Percentiles rank a stretch among this genome's conserved stretches.
Conservation (phyloP, 208 protist genomes). For the Crithidia acanthocephali region DNA sequence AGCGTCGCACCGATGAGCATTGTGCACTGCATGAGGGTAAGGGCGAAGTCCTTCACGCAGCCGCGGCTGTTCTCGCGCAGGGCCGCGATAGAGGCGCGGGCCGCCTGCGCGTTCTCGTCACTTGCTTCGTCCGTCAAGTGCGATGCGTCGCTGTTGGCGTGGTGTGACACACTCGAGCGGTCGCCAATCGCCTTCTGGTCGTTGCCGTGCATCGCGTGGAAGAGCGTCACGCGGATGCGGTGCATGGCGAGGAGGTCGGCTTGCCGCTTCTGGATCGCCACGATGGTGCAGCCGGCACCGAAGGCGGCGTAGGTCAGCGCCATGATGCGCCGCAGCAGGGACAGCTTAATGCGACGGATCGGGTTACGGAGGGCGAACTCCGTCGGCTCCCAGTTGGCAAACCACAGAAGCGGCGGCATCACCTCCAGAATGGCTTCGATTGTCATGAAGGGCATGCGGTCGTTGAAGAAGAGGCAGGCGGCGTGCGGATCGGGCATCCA, state of each 20-base stretch:
- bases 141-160: background rate
- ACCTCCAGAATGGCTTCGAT: slow-evolving; percentile 35
- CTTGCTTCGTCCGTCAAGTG: background rate
- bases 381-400: slow-evolving; percentile 45
- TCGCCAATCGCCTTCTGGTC: slow-evolving; percentile 9
- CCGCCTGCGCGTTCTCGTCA: background rate
- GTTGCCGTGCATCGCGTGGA: slow-evolving; percentile 14
- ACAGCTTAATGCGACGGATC: slow-evolving; percentile 48
- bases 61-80: slow-evolving; percentile 38
- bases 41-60: slow-evolving; percentile 31
- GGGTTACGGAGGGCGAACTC: slow-evolving; percentile 48
- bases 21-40: slow-evolving; percentile 22
- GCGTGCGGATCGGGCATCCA: slow-evolving; percentile 38
- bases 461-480: slow-evolving; percentile 40
- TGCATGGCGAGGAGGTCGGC: slow-evolving; percentile 38
- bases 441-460: slow-evolving; percentile 35
- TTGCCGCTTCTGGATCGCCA: slow-evolving; percentile 21
- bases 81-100: slow-evolving; percentile 5
- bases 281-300: slow-evolving; percentile 33
- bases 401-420: slow-evolving; percentile 48
- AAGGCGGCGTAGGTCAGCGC: slow-evolving; percentile 49
- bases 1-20: slow-evolving; percentile 26
- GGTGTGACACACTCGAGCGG: background rate
- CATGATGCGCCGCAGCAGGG: slow-evolving; percentile 44
- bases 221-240: slow-evolving; percentile 20